phyloP scores from a whole-genome alignment of 169 alveolate species.

The Plasmodium gonderi region DNA sequence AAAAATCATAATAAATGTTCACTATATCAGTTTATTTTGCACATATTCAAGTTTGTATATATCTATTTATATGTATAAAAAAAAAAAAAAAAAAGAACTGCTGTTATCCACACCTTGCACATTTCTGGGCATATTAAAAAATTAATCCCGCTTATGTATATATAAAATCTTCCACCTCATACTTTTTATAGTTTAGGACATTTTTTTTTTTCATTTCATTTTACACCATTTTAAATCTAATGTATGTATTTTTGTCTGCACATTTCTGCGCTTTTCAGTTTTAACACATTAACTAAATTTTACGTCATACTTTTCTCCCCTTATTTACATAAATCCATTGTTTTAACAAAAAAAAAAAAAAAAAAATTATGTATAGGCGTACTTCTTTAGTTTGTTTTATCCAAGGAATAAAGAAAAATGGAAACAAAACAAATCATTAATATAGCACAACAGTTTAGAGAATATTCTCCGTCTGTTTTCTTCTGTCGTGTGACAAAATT shows the following conservation, averaged over 20 bases:
- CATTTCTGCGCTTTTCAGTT: too few species aligned
- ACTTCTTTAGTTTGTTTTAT: background rate
- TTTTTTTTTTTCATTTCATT: background rate
- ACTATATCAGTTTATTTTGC: too few species aligned
- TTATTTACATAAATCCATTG: background rate
- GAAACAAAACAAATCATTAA: background rate
- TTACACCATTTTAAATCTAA: background rate
- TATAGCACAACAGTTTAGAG: background rate
- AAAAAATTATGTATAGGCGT: background rate
- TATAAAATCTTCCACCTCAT: background rate
- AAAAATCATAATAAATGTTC: background rate
- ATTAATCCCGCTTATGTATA: background rate
- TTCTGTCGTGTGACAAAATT: background rate
- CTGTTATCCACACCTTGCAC: background rate
- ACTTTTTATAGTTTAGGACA: background rate
- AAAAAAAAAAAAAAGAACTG: background rate
- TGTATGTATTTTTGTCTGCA: too few species aligned
- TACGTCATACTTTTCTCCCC: background rate
- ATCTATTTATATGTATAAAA: conserved; percentile 9
- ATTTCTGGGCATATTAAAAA: background rate
- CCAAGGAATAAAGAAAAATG: background rate
- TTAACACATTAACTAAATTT: background rate
- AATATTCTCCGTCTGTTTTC: background rate
- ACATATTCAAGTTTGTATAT: background rate
- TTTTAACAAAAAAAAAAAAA: too few species aligned